Base-by-base conservation (phyloP, 2,329 filamentous ascomycete genomes). In the Cryoendolithus antarcticus region DNA sequence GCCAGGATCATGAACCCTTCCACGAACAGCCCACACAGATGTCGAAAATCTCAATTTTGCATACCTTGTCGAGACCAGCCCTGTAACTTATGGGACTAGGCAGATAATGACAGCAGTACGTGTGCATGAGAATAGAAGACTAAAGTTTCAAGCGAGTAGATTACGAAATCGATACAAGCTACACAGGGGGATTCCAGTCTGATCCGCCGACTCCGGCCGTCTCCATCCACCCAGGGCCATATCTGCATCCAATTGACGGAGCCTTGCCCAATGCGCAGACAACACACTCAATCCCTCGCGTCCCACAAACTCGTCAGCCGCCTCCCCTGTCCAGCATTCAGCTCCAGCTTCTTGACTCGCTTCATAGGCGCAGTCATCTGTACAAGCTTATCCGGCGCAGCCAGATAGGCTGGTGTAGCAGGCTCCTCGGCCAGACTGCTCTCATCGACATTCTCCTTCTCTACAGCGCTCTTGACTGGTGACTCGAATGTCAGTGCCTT, bases 281-380 rank as follows among this genome's bases (percentile, higher is more conserved):
- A 9, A 32, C 30, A n/a, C 12, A 10, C 30, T n/a, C 30, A 12
- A n/a, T 31, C 30, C 10, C 30, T 31, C 12, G 30, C 38, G 9
- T 36, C 33, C 38, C 38, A 40, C 13, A 40, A 40, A 10, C 30
- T 58, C 4, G 56, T 59, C 48, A 60, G 43, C 19, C 57, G 45
- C 37, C 58, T 48, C 27, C 47, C 48, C 41, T 48, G 51, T 38
- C 38, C 44, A 30, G 38, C 42, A 7, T 51, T 51, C 29, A 55
- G 36, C 12, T 56, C 54, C 36, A 59, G 44, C 48, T 54, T 58
- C 38, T 45, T 46, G 11, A 58, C 45, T 21, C 52, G 53, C 9
- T 58, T 55, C 30, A 55, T 47, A 13, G 58, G 57, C 38, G 55
- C 56, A 32, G 57, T 60, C 46, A 55, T 53, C 44, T 59, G 57